Percentiles rank a stretch among this genome's conserved stretches.
phyloP scores from a whole-genome alignment of 768 basidiomycete species.

The Russula sp. region DNA sequence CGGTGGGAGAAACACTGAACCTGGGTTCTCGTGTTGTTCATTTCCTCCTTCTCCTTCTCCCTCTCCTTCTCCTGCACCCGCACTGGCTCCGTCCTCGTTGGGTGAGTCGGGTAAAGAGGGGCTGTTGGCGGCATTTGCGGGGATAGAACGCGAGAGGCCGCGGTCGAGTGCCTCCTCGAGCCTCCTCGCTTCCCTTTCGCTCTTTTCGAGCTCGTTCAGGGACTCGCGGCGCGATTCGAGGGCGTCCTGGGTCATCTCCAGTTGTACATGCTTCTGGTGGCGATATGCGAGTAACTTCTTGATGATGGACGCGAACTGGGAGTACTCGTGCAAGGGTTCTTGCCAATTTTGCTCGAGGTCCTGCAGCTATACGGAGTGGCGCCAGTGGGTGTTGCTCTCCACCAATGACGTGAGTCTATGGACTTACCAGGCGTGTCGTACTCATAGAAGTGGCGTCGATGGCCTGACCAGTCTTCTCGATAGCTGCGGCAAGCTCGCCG shows the following conservation, averaged over 20 bases:
- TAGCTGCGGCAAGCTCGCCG: constrained; percentile 65
- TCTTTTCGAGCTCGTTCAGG: constrained; percentile 86
- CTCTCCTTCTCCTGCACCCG: constrained; percentile 22
- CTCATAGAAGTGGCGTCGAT: constrained; percentile 91
- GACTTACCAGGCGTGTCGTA: constrained; percentile 76
- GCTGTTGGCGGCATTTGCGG: neutral
- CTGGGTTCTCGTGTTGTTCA: constrained; percentile 32
- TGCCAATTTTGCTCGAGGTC: constrained; percentile 93
- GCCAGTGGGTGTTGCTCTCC: neutral
- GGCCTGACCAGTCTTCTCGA: constrained; percentile 97
- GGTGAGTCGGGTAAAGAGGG: neutral
- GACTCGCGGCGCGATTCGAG: constrained; percentile 79
- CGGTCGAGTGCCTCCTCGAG: constrained; percentile 81
- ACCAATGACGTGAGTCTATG: neutral
- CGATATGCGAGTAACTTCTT: constrained; percentile 91
- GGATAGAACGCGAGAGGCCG: constrained; percentile 36
- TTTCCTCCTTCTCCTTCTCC: constrained; percentile 20
- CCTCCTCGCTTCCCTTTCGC: constrained; percentile 83
- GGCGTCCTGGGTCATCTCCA: constrained; percentile 91
- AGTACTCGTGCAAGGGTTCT: constrained; percentile 92
- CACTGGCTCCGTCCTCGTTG: neutral
- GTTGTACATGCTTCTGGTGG: constrained; percentile 97
- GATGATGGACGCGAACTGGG: constrained; percentile 92
- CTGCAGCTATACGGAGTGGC: constrained; percentile 55
- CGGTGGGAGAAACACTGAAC: constrained; percentile 56